Percentiles rank a stretch among this genome's conserved stretches.
Conservation (phyloP, 768 basidiomycete species). For the Holtermanniella nyarrowii region DNA sequence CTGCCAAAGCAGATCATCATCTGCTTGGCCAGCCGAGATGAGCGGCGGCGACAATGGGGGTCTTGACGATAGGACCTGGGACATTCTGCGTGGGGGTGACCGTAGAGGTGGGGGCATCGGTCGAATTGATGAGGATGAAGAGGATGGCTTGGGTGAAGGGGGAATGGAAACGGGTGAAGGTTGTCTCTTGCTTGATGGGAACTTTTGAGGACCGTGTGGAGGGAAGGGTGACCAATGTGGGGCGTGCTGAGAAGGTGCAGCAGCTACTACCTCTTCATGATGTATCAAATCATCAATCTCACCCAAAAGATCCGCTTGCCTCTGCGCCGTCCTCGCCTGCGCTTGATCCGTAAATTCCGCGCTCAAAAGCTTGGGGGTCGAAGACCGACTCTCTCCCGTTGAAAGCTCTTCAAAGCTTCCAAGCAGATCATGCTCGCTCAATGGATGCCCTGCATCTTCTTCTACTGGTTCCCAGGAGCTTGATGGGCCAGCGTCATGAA, state of each 20-base stretch:
- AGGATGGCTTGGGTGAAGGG: constrained; percentile 15
- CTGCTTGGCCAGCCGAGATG: constrained; percentile 12
- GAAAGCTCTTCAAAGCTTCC: constrained; percentile 19
- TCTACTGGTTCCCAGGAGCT: not conserved
- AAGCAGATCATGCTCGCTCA: constrained; percentile 21
- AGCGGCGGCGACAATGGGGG: constrained; percentile 25
- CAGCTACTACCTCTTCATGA: not conserved
- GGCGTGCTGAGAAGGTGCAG: not conserved
- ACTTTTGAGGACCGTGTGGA: not conserved
- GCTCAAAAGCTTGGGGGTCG: not conserved
- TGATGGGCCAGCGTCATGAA: not conserved
- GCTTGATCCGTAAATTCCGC: not conserved
- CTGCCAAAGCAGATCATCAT: constrained; percentile 2
- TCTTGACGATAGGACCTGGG: constrained; percentile 3
- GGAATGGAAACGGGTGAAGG: not conserved
- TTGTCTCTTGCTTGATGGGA: not conserved
- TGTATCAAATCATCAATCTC: constrained; percentile 4
- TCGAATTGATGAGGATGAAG: constrained; percentile 28
- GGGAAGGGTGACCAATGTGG: not conserved
- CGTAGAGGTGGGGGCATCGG: constrained; percentile 22
- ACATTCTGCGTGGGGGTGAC: constrained; percentile 24
- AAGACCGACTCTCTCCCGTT: not conserved
- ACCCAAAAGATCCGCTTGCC: constrained; percentile 8
- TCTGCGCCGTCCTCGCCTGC: not conserved
- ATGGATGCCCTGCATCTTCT: not conserved